Evolutionary conservation across 352 stramenopile species (phyloP), one percentile per base, ranked within the genome.

Genomic region (Elongisporangium senticosum): DNA sequence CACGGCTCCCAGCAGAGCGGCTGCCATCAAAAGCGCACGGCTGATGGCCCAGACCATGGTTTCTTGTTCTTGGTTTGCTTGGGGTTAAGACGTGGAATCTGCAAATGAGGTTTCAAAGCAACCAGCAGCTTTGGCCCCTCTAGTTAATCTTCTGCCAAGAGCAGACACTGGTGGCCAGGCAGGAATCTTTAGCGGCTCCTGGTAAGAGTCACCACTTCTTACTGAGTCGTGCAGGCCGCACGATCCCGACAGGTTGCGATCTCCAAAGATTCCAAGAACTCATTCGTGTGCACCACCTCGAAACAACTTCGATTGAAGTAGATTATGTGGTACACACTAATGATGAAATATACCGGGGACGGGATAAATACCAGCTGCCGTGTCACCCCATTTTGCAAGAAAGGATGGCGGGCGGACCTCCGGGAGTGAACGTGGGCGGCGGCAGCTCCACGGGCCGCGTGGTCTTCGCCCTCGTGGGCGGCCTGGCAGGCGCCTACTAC

Each of bases 401-500:
- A 43, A 43, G 33, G 56, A 64, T 74, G 63, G 55, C 50, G 20
- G 60, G 66, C 21, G 53, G 51, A 19, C 55, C 53, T 43, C 64
- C 28, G 14, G 82, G 82, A 21, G 77, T 89, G n/a, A 87, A 86
- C 55, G 82, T 91, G 23, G 82, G 82, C 22, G 82, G 82, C 39
- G 77, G 79, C 26, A 90, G 83, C 55, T 90, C 81, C 21, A 82
- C 72, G 26, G 81, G 83, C 0, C 77, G 79, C 47, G 79, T 76
- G 14, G 37, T 91, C 26, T 90, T 93, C 53, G 83, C 81, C 3
- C 24, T 93, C 7, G 81, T 69, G 51, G 83, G 83, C 39, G 81
- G 83, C 51, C 68, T 93, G 28, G 75, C 69, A 13, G 83, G 83
- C 8, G 83, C 83, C 23, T 93, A 93, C 65, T 81, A 78, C 37